Evolutionary conservation across 345 rosid species (phyloP).

Genomic region (Boechera retrofracta): DNA sequence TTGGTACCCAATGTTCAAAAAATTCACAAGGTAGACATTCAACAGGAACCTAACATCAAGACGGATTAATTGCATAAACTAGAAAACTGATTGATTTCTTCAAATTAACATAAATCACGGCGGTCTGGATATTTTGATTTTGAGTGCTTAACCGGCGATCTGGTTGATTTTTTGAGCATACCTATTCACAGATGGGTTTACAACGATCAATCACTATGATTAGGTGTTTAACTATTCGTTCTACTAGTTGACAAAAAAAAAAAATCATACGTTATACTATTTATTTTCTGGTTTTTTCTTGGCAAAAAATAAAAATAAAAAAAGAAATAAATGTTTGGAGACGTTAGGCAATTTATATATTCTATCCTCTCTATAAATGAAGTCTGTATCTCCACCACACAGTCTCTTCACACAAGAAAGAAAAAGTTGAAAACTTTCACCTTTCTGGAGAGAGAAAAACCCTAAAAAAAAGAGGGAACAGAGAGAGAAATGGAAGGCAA

Average conservation of each 20-base stretch:
- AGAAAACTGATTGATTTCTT: too few species aligned
- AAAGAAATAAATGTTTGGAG: slow-evolving; percentile 1
- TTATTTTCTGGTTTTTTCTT: background rate
- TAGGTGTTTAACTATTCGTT: slow-evolving; percentile 15
- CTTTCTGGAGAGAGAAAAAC: slow-evolving; percentile 28
- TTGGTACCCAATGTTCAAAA: too few species aligned
- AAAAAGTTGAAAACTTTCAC: slow-evolving; percentile 19
- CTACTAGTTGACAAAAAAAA: background rate
- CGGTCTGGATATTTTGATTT: too few species aligned
- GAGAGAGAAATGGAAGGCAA: slow-evolving; percentile 41
- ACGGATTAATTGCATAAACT: too few species aligned
- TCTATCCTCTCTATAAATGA: slow-evolving; percentile 27
- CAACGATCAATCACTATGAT: background rate
- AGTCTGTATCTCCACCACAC: slow-evolving; percentile 23
- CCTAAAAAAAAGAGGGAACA: background rate
- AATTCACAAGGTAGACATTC: too few species aligned
- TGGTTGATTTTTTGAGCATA: too few species aligned
- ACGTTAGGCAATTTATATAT: slow-evolving; percentile 5
- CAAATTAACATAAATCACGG: too few species aligned
- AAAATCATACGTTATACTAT: background rate
- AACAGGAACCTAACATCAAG: too few species aligned
- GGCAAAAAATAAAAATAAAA: too few species aligned
- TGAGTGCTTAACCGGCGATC: too few species aligned
- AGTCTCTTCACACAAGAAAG: background rate
- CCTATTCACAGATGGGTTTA: too few species aligned